Conservation (phyloP, 164 flowering plant species). For the Aristolochia contorta region DNA sequence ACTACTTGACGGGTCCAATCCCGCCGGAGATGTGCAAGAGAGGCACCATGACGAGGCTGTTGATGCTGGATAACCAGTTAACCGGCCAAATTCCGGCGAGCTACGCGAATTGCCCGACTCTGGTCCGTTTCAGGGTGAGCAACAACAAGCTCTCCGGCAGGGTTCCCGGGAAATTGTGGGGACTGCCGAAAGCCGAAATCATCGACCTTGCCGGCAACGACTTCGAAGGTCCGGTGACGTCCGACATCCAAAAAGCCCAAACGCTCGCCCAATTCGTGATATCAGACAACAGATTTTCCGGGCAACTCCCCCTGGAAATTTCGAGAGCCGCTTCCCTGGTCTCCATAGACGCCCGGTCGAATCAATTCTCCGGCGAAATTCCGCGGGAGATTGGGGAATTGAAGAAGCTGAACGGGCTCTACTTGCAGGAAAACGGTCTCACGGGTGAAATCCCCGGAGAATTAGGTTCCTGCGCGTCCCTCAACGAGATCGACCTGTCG, state of each 20-base stretch:
- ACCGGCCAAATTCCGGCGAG: conserved; percentile 63
- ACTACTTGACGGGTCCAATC: conserved; percentile 58
- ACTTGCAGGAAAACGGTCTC: conserved; percentile 38
- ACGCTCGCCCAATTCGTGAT: conserved; percentile 24
- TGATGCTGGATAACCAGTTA: conserved; percentile 28
- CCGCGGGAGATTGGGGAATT: conserved; percentile 47
- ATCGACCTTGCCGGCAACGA: conserved; percentile 47
- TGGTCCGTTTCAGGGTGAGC: conserved; percentile 55
- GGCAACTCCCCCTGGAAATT: conserved; percentile 53
- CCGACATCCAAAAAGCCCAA: conserved; percentile 43
- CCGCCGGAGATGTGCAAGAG: conserved; percentile 89
- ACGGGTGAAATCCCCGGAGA: conserved; percentile 50
- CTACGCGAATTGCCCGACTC: conserved; percentile 47
- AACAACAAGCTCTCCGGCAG: conserved; percentile 61
- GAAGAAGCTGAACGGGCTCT: conserved; percentile 25
- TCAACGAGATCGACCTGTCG: conserved; percentile 52
- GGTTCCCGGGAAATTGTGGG: conserved; percentile 74
- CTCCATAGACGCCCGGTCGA: conserved; percentile 37
- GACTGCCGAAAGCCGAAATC: conserved; percentile 42
- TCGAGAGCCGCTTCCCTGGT: conserved; percentile 29
- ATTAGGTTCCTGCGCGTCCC: conserved; percentile 35
- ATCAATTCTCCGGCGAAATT: conserved; percentile 43
- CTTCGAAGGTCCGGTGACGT: conserved; percentile 49
- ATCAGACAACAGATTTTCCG: conserved; percentile 40
- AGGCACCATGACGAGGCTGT: conserved; percentile 42